A percentile compares a stretch with the other conserved stretches of the same genome.
Conservation (phyloP, 257 asterid species). For the Nicotiana attenuata region DNA sequence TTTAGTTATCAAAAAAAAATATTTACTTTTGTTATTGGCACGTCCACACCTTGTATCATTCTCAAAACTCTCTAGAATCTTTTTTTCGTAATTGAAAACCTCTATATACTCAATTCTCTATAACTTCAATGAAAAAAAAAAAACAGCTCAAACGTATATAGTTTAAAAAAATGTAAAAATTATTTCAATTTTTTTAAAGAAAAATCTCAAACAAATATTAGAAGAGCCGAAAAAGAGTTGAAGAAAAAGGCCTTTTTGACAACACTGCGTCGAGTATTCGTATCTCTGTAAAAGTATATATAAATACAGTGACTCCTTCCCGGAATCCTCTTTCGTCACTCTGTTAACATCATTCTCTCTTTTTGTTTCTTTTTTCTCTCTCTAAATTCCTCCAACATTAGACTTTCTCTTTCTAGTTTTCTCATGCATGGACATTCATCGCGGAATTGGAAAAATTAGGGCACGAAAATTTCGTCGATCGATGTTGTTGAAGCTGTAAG, state of each 20-base stretch:
- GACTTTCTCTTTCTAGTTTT: constrained; percentile 25
- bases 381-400: constrained; percentile 18
- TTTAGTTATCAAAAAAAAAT: too few relatives aligned
- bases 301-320: constrained; percentile 14
- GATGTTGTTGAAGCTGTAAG: constrained; percentile 13
- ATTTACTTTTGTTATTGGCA: too few relatives aligned
- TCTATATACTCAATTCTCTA: too few relatives aligned
- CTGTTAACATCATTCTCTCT: constrained; percentile 1
- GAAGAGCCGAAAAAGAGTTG: background rate
- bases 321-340: constrained; percentile 29
- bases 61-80: too few relatives aligned
- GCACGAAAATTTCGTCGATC: constrained; percentile 16
- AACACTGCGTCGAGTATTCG: constrained; percentile 11
- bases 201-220: too few relatives aligned
- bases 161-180: too few relatives aligned
- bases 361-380: background rate
- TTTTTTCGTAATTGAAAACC: too few relatives aligned
- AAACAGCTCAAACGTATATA: too few relatives aligned
- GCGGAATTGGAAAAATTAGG: constrained; percentile 45
- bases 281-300: background rate
- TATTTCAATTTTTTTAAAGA: too few relatives aligned
- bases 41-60: too few relatives aligned
- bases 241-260: background rate
- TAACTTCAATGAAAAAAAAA: too few relatives aligned
- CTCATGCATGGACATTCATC: constrained; percentile 49